Conservation (phyloP, 805 yeast genomes). For the Kluyveromyces siamensis region DNA sequence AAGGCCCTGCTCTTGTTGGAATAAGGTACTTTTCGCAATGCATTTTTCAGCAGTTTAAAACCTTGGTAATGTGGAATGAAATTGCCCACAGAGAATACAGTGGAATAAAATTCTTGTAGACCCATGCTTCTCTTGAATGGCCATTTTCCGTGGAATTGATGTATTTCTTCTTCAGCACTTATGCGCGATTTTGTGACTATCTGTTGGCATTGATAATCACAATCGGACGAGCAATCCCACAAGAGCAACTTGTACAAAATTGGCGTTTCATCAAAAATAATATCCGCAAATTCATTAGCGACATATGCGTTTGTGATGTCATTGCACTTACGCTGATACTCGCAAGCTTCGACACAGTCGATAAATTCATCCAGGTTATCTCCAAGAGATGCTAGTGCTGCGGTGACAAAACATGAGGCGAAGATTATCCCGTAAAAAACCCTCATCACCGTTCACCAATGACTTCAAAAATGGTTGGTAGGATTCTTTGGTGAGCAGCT, state of each 20-base stretch:
- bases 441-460: background rate
- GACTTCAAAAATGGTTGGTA: background rate
- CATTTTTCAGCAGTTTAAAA: conserved; percentile 25
- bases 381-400: conserved; percentile 43
- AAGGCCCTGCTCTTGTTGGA: conserved; percentile 5
- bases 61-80: conserved; percentile 55
- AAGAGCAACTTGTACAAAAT: conserved; percentile 36
- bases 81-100: conserved; percentile 67
- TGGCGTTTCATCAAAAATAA: conserved; percentile 22
- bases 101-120: conserved; percentile 75
- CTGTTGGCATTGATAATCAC: conserved; percentile 92
- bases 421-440: background rate
- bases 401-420: background rate
- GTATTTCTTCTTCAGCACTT: conserved; percentile 40
- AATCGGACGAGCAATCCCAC: conserved; percentile 74
- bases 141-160: conserved; percentile 97
- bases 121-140: conserved; percentile 77
- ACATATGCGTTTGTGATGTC: conserved; percentile 13
- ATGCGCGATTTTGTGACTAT: conserved; percentile 51
- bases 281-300: conserved; percentile 18
- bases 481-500: too few species aligned
- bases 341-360: conserved; percentile 48
- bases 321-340: conserved; percentile 18
- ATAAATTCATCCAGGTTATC: conserved; percentile 49
- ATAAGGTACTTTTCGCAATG: conserved; percentile 4